Percentiles rank a stretch among this genome's conserved stretches.
phyloP scores from a whole-genome alignment of 805 yeast species.

The Cyberlindnera americana region DNA sequence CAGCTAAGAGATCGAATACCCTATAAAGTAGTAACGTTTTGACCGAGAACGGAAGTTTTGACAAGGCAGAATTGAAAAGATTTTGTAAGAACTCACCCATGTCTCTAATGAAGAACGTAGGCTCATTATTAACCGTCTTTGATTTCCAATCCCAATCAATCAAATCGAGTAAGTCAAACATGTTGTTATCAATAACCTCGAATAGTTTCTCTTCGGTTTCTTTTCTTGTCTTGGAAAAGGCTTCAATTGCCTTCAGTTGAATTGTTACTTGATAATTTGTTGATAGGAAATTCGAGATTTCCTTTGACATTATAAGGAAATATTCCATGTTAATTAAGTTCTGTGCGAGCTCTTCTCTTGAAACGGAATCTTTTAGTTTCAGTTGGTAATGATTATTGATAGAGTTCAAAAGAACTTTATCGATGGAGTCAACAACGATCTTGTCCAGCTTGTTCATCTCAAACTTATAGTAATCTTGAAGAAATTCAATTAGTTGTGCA shows the following conservation, averaged over 20 bases:
- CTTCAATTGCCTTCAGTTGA: conserved; percentile 48
- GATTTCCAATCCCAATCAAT: conserved; percentile 86
- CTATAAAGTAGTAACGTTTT: conserved; percentile 78
- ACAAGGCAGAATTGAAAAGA: conserved; percentile 80
- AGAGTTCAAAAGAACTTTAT: conserved; percentile 61
- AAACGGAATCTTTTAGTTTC: conserved; percentile 56
- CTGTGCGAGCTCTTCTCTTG: conserved; percentile 89
- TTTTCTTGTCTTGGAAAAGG: conserved; percentile 57
- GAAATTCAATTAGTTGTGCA: conserved; percentile 58
- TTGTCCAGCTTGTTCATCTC: conserved; percentile 57
- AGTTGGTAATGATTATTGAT: conserved; percentile 61
- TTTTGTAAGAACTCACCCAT: conserved; percentile 82
- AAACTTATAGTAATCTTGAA: conserved; percentile 62
- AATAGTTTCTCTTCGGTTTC: conserved; percentile 79
- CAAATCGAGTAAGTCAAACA: conserved; percentile 75
- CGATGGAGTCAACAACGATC: conserved; percentile 58
- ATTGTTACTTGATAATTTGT: conserved; percentile 37
- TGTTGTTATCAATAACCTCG: conserved; percentile 74
- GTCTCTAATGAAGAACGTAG: conserved; percentile 74
- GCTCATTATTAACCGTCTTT: conserved; percentile 46
- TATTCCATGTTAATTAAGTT: conserved; percentile 84
- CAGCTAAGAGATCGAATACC: conserved; percentile 81
- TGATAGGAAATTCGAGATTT: conserved; percentile 42
- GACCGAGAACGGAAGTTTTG: conserved; percentile 73
- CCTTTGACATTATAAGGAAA: conserved; percentile 70